Evolutionary conservation across 2,329 filamentous ascomycete species (phyloP).

Genomic region (Aureobasidium sp.): DNA sequence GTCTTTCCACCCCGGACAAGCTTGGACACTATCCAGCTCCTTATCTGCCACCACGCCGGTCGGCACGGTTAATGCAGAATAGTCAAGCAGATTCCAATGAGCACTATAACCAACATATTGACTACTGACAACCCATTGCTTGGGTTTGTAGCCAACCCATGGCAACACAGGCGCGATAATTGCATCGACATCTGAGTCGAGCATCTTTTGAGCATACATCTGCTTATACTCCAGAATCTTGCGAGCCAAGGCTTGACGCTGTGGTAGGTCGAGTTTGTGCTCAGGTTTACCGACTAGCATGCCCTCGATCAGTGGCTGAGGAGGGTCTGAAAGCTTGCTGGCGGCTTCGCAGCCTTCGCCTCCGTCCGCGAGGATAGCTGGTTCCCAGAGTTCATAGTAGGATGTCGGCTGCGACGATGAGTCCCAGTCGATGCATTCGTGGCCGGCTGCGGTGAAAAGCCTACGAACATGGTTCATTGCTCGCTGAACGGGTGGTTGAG

Average conservation of each 20-base stretch:
- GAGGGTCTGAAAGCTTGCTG: not conserved
- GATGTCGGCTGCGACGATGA: not conserved
- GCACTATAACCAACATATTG: slow-evolving; percentile 59
- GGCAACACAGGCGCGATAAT: slow-evolving; percentile 56
- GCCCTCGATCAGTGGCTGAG: slow-evolving; percentile 8
- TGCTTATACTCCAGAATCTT: slow-evolving; percentile 6
- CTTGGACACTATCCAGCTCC: not conserved
- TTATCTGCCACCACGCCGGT: slow-evolving; percentile 4
- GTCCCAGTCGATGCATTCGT: slow-evolving; percentile 10
- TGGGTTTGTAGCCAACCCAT: slow-evolving; percentile 43
- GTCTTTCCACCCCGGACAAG: not conserved
- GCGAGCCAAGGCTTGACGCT: slow-evolving; percentile 37
- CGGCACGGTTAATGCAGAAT: slow-evolving; percentile 42
- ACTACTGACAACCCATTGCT: slow-evolving; percentile 40
- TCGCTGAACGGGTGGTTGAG: slow-evolving; percentile 58
- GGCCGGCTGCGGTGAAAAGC: not conserved
- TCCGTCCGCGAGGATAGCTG: slow-evolving; percentile 5
- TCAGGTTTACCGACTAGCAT: slow-evolving; percentile 39
- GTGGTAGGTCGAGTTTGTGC: slow-evolving; percentile 35
- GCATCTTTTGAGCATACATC: slow-evolving; percentile 2
- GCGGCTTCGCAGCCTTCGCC: slow-evolving; percentile 6
- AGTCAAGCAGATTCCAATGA: slow-evolving; percentile 30
- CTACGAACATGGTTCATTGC: slow-evolving; percentile 36
- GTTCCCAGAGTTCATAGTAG: slow-evolving; percentile 6
- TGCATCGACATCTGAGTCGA: slow-evolving; percentile 50